These are phyloP conservation scores for Craspedostauros australis DNA, from an alignment of 108 stramenopile species.

Conservation along the genomic window DNA sequence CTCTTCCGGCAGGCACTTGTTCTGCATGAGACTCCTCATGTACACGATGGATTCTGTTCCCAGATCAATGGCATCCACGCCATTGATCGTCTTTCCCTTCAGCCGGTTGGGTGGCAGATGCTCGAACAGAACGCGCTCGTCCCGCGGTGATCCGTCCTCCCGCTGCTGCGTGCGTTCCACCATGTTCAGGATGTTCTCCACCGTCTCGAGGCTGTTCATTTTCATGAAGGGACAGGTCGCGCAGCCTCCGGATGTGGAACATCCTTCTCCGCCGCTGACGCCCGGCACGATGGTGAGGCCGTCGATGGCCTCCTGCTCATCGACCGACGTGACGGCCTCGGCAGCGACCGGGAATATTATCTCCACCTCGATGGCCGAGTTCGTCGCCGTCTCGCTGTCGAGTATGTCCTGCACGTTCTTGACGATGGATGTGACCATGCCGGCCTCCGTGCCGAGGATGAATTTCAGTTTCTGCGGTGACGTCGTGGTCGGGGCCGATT, in stretches of 20 bases:
- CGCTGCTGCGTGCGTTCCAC: slow-evolving; percentile 17
- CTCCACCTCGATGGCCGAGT: slow-evolving; percentile 84
- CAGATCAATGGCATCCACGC: slow-evolving; percentile 68
- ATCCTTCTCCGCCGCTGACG: slow-evolving; percentile 89
- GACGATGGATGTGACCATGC: slow-evolving; percentile 94
- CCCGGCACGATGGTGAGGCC: slow-evolving; percentile 80
- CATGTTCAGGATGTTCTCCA: slow-evolving; percentile 72
- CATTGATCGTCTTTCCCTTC: slow-evolving; percentile 65
- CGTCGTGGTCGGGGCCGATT: slow-evolving; percentile 1
- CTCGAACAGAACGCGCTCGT: slow-evolving; percentile 10
- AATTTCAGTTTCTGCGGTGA: slow-evolving; percentile 48
- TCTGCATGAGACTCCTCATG: slow-evolving; percentile 88
- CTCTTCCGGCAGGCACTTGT: slow-evolving; percentile 45
- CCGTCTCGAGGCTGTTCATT: slow-evolving; percentile 92
- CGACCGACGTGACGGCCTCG: slow-evolving; percentile 73
- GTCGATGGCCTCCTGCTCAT: slow-evolving; percentile 11
- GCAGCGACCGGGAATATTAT: slow-evolving; percentile 95
- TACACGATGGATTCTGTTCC: slow-evolving; percentile 85
- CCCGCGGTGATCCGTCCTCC: neutral
- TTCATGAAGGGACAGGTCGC: slow-evolving; percentile 98
- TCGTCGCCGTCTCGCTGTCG: too few relatives aligned
- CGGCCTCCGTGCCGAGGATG: slow-evolving; percentile 89
- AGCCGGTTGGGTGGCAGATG: slow-evolving; percentile 72
- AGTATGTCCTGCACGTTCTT: slow-evolving; percentile 80
- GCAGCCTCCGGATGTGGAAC: slow-evolving; percentile 93